Conservation (phyloP, 2,329 filamentous ascomycete species). For the Penicillium frequentans region DNA sequence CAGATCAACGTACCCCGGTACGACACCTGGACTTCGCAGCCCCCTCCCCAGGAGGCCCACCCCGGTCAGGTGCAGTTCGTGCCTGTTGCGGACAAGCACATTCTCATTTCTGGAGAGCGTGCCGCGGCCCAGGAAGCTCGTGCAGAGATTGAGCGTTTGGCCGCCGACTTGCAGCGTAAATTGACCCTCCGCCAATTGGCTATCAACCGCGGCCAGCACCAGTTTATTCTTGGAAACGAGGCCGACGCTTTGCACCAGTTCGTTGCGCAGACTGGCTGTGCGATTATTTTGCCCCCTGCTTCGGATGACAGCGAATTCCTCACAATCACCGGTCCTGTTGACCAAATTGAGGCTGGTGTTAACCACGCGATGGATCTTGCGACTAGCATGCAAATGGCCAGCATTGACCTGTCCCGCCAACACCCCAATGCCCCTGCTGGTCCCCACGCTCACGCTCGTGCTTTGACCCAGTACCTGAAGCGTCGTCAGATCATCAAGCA, state of each 20-base stretch:
- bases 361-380: conserved; percentile 87
- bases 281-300: conserved; percentile 74
- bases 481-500: conserved; percentile 79
- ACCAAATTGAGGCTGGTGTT: conserved; percentile 71
- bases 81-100: conserved; percentile 72
- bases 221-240: conserved; percentile 88
- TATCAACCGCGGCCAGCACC: conserved; percentile 84
- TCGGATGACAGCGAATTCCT: conserved; percentile 79
- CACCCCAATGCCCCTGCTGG: conserved; percentile 73
- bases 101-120: conserved; percentile 84
- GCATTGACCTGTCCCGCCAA: conserved; percentile 77
- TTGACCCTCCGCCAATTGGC: conserved; percentile 75
- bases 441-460: conserved; percentile 75
- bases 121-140: conserved; percentile 76
- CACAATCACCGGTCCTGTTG: conserved; percentile 77
- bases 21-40: conserved; percentile 68
- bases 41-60: conserved; percentile 62
- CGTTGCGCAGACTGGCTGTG: conserved; percentile 85
- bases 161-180: conserved; percentile 71
- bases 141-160: conserved; percentile 76
- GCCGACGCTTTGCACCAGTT: conserved; percentile 82
- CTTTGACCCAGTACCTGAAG: conserved; percentile 83
- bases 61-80: conserved; percentile 69
- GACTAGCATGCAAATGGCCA: conserved; percentile 79
- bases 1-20: conserved; percentile 82